Conservation (phyloP, 441 rosid species). For the Euphorbia corollata region DNA sequence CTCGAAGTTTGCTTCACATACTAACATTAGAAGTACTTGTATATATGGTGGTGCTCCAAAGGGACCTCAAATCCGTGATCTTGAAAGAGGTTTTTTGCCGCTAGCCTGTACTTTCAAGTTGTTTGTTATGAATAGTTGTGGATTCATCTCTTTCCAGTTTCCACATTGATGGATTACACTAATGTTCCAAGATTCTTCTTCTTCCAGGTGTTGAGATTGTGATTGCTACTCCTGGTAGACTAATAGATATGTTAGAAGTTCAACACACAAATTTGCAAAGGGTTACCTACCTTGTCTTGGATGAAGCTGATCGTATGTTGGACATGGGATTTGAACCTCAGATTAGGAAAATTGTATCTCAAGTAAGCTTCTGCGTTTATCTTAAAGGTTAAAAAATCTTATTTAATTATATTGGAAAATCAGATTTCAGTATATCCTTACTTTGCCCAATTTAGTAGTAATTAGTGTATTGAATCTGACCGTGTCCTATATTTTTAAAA, state of each 20-base stretch:
- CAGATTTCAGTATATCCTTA: not conserved
- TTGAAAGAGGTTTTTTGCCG: conserved; percentile 54
- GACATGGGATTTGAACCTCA: conserved; percentile 99
- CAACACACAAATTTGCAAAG: conserved; percentile 73
- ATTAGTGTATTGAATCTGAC: not conserved
- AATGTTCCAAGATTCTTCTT: conserved; percentile 13
- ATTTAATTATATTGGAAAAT: not conserved
- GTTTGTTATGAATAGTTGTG: not conserved
- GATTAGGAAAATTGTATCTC: conserved; percentile 77
- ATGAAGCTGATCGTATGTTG: conserved; percentile 96
- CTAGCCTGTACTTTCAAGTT: conserved; percentile 7
- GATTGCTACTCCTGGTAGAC: conserved; percentile 96
- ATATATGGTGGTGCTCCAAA: conserved; percentile 95
- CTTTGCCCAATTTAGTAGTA: not conserved
- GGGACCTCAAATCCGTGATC: conserved; percentile 97
- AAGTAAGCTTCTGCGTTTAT: conserved; percentile 37
- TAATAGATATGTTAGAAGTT: conserved; percentile 89
- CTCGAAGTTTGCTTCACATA: conserved; percentile 51
- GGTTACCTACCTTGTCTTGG: conserved; percentile 94
- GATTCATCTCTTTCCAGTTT: not conserved
- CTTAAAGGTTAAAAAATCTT: not conserved
- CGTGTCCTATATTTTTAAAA: not conserved
- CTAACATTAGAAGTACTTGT: conserved; percentile 77
- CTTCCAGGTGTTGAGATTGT: conserved; percentile 78
- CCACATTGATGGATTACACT: conserved; percentile 7